Evolutionary conservation across 371 early-diverging fungal genomes (phyloP).

Genomic region (Dichotomocladium elegans): DNA sequence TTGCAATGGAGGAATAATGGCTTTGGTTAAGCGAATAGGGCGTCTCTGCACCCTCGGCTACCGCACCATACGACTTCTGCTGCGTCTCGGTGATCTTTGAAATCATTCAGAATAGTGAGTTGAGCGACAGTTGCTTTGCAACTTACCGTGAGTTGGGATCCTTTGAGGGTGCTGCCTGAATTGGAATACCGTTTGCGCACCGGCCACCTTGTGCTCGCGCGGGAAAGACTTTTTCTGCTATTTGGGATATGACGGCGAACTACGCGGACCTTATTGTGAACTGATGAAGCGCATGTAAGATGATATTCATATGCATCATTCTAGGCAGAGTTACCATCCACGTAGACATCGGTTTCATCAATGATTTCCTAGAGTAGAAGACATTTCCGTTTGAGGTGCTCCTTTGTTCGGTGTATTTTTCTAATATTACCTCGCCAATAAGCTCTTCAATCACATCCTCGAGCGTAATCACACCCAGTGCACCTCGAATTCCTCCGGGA

Average conservation of each 20-base stretch:
- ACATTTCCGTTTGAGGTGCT: too few species aligned
- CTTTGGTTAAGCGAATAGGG: too few species aligned
- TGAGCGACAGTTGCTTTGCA: too few species aligned
- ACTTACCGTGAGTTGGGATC: too few species aligned
- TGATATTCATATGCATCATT: background rate
- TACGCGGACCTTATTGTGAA: slow-evolving; percentile 37
- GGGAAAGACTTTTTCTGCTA: slow-evolving; percentile 1
- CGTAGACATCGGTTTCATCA: slow-evolving; percentile 92
- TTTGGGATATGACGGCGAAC: slow-evolving; percentile 33
- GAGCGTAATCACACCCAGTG: slow-evolving; percentile 90
- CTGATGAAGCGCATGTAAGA: too few species aligned
- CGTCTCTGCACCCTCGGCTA: too few species aligned
- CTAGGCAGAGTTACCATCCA: slow-evolving; percentile 54
- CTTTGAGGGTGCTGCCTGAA: background rate
- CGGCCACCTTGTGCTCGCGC: background rate
- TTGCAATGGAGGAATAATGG: too few species aligned
- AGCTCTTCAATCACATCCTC: slow-evolving; percentile 98
- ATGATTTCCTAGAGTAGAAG: slow-evolving; percentile 68
- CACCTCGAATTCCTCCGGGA: slow-evolving; percentile 40
- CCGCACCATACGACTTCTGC: too few species aligned
- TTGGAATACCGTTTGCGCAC: slow-evolving; percentile 4
- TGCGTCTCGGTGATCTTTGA: too few species aligned
- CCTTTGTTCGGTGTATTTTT: too few species aligned
- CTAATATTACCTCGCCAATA: slow-evolving; percentile 77
- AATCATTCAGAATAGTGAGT: too few species aligned